Base-by-base conservation (phyloP, 2,329 filamentous ascomycete genomes). In the Colletotrichum sp. region DNA sequence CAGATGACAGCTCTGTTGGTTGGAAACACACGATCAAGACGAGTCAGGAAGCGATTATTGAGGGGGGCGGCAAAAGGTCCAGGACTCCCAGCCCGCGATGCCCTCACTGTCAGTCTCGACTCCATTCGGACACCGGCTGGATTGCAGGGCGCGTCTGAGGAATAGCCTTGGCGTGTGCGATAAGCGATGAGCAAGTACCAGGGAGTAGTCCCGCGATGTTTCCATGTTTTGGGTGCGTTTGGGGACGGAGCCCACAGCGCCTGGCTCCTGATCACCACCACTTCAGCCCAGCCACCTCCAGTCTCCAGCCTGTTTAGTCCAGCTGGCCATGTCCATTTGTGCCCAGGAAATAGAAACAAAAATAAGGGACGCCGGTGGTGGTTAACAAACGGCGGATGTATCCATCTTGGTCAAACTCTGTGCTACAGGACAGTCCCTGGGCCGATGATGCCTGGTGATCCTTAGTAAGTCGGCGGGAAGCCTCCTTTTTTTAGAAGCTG, bases 151-250 rank as follows among this genome's bases (percentile, higher is more conserved):
- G 64, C 65, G 70, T 76, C 70, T 76, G 74, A 68, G 70, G 59
- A 32, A 12, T 15, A 44, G 57, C 18, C 74, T 74, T 74, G 74
- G 74, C 74, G 59, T 69, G 74, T 69, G 36, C 74, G 70, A 69
- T 66, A 32, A 69, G 65, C 74, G 65, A 74, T 49, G 28, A 68
- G 73, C 64, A 65, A 57, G 64, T 76, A 44, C 55, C 57, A 69
- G 44, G 21, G 13, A 52, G 49, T 15, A 34, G 49, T 69, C 70
- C 64, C 32, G 59, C 57, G 52, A 69, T 76, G 70, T 76, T 76
- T 76, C 74, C 59, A 59, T 63, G 74, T 76, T 74, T 76, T 74
- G 71, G 71, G 44, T 64, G 49, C 34, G 74, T 74, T 74, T 76
- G 44, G 74, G 59, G 32, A 24, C 59, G 30, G 59, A 52, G 34